Conservation (phyloP, 345 rosid species). For the Bruguiera sexangula region DNA sequence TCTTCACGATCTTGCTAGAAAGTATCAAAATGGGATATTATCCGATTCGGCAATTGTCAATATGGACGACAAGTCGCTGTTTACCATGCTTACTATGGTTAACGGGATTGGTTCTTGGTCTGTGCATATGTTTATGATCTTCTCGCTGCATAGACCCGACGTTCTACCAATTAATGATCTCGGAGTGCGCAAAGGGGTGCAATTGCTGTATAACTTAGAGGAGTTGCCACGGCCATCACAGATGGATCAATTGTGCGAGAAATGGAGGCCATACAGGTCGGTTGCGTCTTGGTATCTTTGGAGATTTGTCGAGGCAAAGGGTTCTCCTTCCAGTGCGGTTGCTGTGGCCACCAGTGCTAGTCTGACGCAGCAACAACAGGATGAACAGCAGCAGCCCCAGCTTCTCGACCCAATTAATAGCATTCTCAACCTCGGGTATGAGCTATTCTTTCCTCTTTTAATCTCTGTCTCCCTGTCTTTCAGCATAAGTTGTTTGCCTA, state of each 20-base stretch:
- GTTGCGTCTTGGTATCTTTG: slow-evolving; percentile 92
- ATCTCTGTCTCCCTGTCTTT: neutral
- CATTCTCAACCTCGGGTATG: slow-evolving; percentile 81
- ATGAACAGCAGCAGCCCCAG: slow-evolving; percentile 59
- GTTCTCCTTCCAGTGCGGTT: slow-evolving; percentile 59
- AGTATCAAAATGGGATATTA: slow-evolving; percentile 79
- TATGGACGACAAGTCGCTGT: slow-evolving; percentile 95
- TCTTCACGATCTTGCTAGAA: slow-evolving; percentile 88
- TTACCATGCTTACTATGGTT: slow-evolving; percentile 97
- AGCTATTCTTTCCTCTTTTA: neutral
- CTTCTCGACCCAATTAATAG: slow-evolving; percentile 82
- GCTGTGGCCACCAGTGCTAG: slow-evolving; percentile 50
- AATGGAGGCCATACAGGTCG: slow-evolving; percentile 96
- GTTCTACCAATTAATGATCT: slow-evolving; percentile 91
- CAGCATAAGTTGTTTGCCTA: neutral
- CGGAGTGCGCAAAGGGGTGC: slow-evolving; percentile 88
- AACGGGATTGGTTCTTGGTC: slow-evolving; percentile 99
- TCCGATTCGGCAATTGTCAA: slow-evolving; percentile 74
- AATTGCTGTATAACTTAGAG: slow-evolving; percentile 62
- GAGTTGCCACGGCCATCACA: slow-evolving; percentile 92
- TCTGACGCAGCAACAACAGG: slow-evolving; percentile 51
- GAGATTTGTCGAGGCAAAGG: slow-evolving; percentile 76
- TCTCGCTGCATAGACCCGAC: slow-evolving; percentile 93
- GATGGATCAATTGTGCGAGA: slow-evolving; percentile 85
- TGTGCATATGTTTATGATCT: slow-evolving; percentile 96